These are phyloP conservation scores for Penicillium expansum DNA, from an alignment of 2,329 filamentous ascomycete species.

Conservation along the genomic window DNA sequence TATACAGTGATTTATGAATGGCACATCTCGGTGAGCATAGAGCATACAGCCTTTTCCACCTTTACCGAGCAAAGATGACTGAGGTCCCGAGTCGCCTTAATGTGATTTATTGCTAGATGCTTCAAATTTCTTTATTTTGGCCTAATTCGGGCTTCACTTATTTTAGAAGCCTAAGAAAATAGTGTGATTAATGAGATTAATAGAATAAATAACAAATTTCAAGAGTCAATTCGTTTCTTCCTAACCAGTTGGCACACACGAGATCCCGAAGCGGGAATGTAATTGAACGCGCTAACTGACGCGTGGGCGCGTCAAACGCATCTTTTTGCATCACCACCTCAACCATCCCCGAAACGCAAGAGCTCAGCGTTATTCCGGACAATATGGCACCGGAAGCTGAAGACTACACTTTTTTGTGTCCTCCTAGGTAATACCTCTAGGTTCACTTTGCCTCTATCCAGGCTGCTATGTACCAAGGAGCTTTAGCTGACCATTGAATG, in stretches of 20 bases:
- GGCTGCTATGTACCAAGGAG: background rate
- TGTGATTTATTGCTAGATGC: background rate
- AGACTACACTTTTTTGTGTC: conserved; percentile 28
- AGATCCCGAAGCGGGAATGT: conserved; percentile 24
- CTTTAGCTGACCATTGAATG: conserved; percentile 15
- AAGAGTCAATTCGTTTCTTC: background rate
- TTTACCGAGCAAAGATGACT: background rate
- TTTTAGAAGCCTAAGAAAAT: background rate
- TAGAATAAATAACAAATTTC: background rate
- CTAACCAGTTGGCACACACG: background rate
- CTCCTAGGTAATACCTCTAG: conserved; percentile 26
- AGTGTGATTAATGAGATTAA: background rate
- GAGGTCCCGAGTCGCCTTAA: background rate
- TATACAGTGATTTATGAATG: background rate
- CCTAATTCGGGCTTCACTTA: background rate
- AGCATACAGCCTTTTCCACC: background rate
- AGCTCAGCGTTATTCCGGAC: background rate
- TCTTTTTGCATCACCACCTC: conserved; percentile 6
- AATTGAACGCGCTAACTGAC: conserved; percentile 28
- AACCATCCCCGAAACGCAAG: conserved; percentile 1
- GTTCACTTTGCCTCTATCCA: background rate
- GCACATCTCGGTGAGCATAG: background rate
- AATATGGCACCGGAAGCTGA: conserved; percentile 21
- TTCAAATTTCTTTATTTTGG: background rate
- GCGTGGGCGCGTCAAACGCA: conserved; percentile 22